phyloP scores from a whole-genome alignment of 768 basidiomycete species.

The Suillus weaverae region DNA sequence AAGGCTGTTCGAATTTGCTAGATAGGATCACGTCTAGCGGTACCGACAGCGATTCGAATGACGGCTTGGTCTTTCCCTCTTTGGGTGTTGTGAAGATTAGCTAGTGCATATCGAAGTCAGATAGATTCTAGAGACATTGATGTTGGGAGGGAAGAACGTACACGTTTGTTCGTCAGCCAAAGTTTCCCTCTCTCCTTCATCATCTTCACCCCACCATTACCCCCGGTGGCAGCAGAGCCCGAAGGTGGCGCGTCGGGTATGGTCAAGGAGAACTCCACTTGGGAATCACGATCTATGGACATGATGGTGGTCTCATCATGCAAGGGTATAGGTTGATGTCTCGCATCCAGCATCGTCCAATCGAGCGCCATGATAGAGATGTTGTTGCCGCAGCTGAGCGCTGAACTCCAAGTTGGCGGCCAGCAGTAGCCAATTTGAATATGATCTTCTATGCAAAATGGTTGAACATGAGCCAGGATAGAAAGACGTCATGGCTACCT shows the following conservation, averaged over 20 bases:
- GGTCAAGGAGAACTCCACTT: slow-evolving; percentile 56
- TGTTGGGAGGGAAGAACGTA: slow-evolving; percentile 33
- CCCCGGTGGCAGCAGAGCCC: slow-evolving; percentile 44
- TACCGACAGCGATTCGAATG: slow-evolving; percentile 48
- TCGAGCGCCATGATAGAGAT: slow-evolving; percentile 65
- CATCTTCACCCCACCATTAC: slow-evolving; percentile 55
- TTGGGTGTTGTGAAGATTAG: slow-evolving; percentile 57
- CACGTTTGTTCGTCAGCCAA: slow-evolving; percentile 73
- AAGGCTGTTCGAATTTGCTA: slow-evolving; percentile 75
- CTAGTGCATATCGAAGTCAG: slow-evolving; percentile 36
- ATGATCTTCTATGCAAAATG: not conserved
- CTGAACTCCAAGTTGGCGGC: not conserved
- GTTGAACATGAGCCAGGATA: not conserved
- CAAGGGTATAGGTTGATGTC: slow-evolving; percentile 59
- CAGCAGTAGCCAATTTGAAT: not conserved
- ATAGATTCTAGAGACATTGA: slow-evolving; percentile 9
- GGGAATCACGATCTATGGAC: slow-evolving; percentile 43
- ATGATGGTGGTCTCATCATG: slow-evolving; percentile 61
- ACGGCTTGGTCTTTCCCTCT: slow-evolving; percentile 21
- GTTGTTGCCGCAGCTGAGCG: not conserved
- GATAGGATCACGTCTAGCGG: slow-evolving; percentile 65
- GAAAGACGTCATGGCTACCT: slow-evolving; percentile 54
- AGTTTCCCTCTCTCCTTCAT: slow-evolving; percentile 58
- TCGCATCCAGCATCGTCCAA: slow-evolving; percentile 67
- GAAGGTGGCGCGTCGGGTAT: slow-evolving; percentile 56